phyloP scores from a whole-genome alignment of 306 rosid genomes.

The Begonia masoniana region DNA sequence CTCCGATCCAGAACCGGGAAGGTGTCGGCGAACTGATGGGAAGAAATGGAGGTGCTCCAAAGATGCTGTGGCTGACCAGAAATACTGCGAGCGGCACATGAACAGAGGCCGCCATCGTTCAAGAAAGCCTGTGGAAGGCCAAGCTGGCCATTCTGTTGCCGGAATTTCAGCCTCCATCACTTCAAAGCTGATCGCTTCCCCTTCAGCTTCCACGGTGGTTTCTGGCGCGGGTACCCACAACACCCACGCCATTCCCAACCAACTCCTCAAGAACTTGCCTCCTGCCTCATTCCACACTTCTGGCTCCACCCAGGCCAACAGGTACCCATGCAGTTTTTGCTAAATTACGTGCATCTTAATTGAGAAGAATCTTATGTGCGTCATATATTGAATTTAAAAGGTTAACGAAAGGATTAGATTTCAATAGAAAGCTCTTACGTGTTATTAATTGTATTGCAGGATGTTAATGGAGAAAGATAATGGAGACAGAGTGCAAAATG shows the following conservation, averaged over 20 bases:
- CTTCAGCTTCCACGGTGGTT: constrained; percentile 15
- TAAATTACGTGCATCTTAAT: too few relatives aligned
- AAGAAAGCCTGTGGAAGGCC: constrained; percentile 99
- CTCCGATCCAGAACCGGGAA: constrained; percentile 97
- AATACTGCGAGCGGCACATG: constrained; percentile 88
- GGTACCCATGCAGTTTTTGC: constrained; percentile 18
- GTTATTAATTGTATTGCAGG: constrained; percentile 22
- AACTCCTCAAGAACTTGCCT: constrained; percentile 27
- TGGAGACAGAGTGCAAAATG: constrained; percentile 22
- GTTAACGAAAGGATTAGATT: too few relatives aligned
- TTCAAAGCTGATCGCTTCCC: constrained; percentile 22
- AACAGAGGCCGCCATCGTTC: constrained; percentile 99
- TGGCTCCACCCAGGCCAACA: constrained; percentile 30
- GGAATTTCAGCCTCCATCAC: constrained; percentile 15
- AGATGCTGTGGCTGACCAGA: constrained; percentile 86
- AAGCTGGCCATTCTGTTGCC: constrained; percentile 53
- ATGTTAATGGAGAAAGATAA: constrained; percentile 49
- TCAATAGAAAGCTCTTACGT: too few relatives aligned
- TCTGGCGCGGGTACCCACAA: constrained; percentile 10
- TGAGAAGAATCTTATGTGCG: too few relatives aligned
- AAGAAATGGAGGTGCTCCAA: constrained; percentile 99
- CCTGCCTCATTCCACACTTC: constrained; percentile 6
- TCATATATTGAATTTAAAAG: too few relatives aligned
- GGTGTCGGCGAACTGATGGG: constrained; percentile 98
- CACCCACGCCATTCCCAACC: constrained; percentile 31